A percentile compares a stretch with the other conserved stretches of the same genome.
phyloP scores from a whole-genome alignment of 1,139 yeast genomes.

The Zygotorulaspora mrakii region DNA sequence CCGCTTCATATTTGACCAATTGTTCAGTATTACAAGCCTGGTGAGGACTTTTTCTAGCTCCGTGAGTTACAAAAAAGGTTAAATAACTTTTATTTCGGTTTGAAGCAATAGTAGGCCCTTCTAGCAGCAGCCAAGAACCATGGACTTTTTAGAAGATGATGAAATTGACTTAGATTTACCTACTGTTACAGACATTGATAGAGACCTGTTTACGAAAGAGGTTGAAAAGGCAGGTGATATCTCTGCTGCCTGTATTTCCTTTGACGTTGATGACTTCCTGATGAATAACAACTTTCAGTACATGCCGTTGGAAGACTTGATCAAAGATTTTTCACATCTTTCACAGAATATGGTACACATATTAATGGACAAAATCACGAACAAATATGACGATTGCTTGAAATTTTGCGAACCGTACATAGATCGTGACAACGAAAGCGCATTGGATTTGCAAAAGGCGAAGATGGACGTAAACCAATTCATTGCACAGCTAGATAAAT shows the following conservation, averaged over 20 bases:
- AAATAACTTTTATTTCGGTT: too few relatives aligned
- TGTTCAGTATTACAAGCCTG: too few relatives aligned
- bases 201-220: slow-evolving; percentile 28
- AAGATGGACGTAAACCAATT: slow-evolving; percentile 26
- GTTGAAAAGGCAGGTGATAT: slow-evolving; percentile 14
- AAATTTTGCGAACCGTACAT: slow-evolving; percentile 28
- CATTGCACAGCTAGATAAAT: slow-evolving; percentile 20
- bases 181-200: slow-evolving; percentile 26
- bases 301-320: slow-evolving; percentile 30
- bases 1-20: too few relatives aligned
- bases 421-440: slow-evolving; percentile 23
- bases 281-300: slow-evolving; percentile 34
- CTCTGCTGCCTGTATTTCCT: slow-evolving; percentile 14
- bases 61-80: too few relatives aligned
- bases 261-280: slow-evolving; percentile 31
- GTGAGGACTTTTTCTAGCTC: too few relatives aligned
- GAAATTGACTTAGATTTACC: slow-evolving; percentile 29
- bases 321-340: slow-evolving; percentile 25
- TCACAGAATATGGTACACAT: slow-evolving; percentile 27
- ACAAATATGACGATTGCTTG: slow-evolving; percentile 29
- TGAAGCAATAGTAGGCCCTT: too few relatives aligned
- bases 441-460: slow-evolving; percentile 25
- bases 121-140: too few relatives aligned
- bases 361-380: slow-evolving; percentile 26
- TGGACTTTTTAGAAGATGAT: slow-evolving; percentile 27